These are phyloP conservation scores for Diaporthe sp. DNA, from an alignment of 2,329 filamentous ascomycete species.

Conservation along the genomic window DNA sequence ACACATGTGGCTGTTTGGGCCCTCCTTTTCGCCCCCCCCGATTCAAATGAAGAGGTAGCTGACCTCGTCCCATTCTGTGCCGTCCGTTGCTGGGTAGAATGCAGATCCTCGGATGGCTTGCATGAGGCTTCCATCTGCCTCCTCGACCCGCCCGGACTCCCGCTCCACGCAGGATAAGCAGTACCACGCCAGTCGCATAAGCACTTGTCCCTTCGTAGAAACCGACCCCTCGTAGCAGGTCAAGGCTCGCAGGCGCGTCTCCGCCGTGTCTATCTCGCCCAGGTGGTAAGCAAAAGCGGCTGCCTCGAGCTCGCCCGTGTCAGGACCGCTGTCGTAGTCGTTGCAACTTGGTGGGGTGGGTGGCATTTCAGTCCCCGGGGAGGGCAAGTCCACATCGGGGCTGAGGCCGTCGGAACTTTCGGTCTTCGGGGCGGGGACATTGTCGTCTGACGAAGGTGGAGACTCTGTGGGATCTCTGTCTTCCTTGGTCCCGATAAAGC, in stretches of 20 bases:
- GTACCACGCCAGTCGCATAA: constrained; percentile 38
- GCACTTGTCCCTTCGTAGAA: constrained; percentile 32
- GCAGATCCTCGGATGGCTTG: constrained; percentile 36
- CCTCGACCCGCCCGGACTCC: neutral
- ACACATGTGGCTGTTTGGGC: neutral
- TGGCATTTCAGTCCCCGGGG: constrained; percentile 12
- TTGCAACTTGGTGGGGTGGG: constrained; percentile 6
- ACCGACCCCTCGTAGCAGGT: neutral
- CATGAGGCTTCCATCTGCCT: constrained; percentile 35
- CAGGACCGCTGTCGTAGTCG: neutral
- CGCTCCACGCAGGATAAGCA: constrained; percentile 37
- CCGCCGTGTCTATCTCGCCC: constrained; percentile 17
- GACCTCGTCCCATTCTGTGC: constrained; percentile 35
- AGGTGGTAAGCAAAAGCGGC: constrained; percentile 23
- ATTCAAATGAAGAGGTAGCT: constrained; percentile 35
- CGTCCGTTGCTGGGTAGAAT: constrained; percentile 27
- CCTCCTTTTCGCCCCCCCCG: neutral
- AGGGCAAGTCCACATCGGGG: constrained; percentile 10
- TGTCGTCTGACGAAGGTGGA: neutral
- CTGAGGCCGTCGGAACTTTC: constrained; percentile 14
- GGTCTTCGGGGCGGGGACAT: neutral
- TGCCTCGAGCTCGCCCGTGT: constrained; percentile 12
- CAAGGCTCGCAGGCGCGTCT: constrained; percentile 22
- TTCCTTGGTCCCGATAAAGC: constrained; percentile 6
- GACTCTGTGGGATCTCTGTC: neutral